Base-by-base conservation (phyloP, 805 yeast species). In the Lipomyces sp. region DNA sequence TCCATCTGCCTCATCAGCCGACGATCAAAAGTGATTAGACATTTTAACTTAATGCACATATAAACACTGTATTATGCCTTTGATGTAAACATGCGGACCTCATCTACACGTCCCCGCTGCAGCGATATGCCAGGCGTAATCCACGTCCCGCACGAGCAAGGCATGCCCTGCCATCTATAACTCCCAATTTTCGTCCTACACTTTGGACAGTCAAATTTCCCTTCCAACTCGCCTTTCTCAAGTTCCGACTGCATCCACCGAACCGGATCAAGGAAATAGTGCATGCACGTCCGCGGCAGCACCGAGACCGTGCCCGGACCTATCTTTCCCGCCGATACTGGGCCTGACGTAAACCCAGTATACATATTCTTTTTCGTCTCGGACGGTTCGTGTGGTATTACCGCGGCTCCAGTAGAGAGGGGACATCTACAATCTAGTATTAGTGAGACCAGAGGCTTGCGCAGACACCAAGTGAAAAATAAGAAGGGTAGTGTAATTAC, bases 121-220 rank as follows among this genome's bases (percentile, higher is more conserved):
- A 93, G 68, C 65, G 86, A 87, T 53, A 93, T 76, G 1, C 95
- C 95, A 0, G 98, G 98, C 8, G 87, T 78, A 75, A 91, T 83
- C 98, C 98, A 93, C 61, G 80, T 81, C 2, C 97, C 97, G 68
- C 98, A 93, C 51, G 93, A 81, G 67, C 98, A 93, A 61, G 95
- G 73, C 1, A 91, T 81, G 0, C 98, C 98, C 62, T 83, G 86
- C 98, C 98, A 93, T 55, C 83, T 80, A 66, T 89, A 93, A 0
- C 87, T 89, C 13, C 98, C 98, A 2, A 93, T 79, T 69, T 91
- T 93, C 14, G 85, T 74, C 4, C 73, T 72, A 71, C 98, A 93
- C 63, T 83, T 84, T 2, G 93, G 93, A 67, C 98, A 93, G 10
- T 70, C 66, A 39, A 93, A 80, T 63, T 84, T 86, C 2, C 98